Base-by-base conservation (phyloP, 163 green algal species). In the Chlorella variabilis region DNA sequence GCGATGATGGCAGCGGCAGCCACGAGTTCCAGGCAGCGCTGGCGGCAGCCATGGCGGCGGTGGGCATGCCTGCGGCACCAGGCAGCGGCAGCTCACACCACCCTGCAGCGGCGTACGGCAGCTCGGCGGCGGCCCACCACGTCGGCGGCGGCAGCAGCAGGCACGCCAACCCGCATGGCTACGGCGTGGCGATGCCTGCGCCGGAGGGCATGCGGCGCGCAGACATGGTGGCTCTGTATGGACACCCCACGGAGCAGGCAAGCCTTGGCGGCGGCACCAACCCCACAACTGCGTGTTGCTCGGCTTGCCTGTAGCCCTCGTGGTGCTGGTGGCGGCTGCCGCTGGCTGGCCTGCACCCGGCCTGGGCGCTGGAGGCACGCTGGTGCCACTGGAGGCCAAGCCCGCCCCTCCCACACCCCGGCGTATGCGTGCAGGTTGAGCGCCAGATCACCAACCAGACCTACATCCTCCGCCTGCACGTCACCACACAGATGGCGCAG, bases 401-500 rank as follows among this genome's bases (percentile, higher is more conserved):
- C n/a, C n/a, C n/a, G n/a, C n/a, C n/a, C n/a, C n/a, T n/a, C n/a
- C n/a, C n/a, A n/a, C n/a, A n/a, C n/a, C n/a, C n/a, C n/a, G n/a
- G n/a, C n/a, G n/a, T n/a, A n/a, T n/a, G n/a, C n/a, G n/a, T n/a
- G n/a, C 68, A 76, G 68, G 42, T 76, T 20, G 41, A 76, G 73
- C 84, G 84, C 42, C 39, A 58, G 13, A 88, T 88, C 48, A 85
- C 83, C 58, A 83, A 81, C 67, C 73, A 68, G 54, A 88, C 84
- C 23, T 88, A 88, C 80, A 86, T 84, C 75, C 80, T 76, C 38
- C 75, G 84, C 45, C 80, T 88, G 75, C 84, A 88, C 48, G 84
- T 88, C 31, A 88, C 82, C 45, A 83, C 84, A 23, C 74, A 84
- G 49, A 88, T 88, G 84, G 84, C 84, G 11, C 67, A 83, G 68